Evolutionary conservation across 2,329 filamentous ascomycete species (phyloP).

Genomic region (Cercospora brassicicola): DNA sequence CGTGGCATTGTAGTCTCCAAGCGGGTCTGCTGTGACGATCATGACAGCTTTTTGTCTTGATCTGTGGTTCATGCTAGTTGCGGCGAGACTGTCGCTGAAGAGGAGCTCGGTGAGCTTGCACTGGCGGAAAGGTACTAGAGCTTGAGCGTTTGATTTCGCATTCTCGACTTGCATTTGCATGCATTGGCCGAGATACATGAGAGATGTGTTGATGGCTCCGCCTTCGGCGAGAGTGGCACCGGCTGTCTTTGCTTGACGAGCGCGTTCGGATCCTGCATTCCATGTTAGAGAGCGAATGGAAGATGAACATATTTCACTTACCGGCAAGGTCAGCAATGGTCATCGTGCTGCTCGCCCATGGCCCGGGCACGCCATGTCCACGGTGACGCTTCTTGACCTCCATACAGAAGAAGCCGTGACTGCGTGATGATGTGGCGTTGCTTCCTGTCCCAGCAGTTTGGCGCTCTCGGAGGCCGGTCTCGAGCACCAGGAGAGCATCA

Average conservation of each 20-base stretch:
- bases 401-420: constrained; percentile 93
- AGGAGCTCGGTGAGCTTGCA: constrained; percentile 56
- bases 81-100: constrained; percentile 52
- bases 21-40: constrained; percentile 91
- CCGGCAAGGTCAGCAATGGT: constrained; percentile 91
- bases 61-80: constrained; percentile 51
- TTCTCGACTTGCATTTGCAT: constrained; percentile 90
- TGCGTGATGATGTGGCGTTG: constrained; percentile 88
- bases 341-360: constrained; percentile 75
- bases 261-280: constrained; percentile 71
- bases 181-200: constrained; percentile 98
- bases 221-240: constrained; percentile 91
- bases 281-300: too few relatives aligned
- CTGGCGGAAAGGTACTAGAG: constrained; percentile 72
- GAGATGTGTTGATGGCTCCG: constrained; percentile 95
- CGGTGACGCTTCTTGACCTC: constrained; percentile 82
- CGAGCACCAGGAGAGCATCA: constrained; percentile 85
- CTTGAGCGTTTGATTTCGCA: constrained; percentile 56
- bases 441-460: constrained; percentile 86
- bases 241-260: constrained; percentile 88
- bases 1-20: constrained; percentile 94
- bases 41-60: constrained; percentile 87
- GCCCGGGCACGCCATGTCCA: constrained; percentile 48
- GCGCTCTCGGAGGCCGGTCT: constrained; percentile 83
- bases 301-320: constrained; percentile 31